phyloP scores from a whole-genome alignment of 331 rosid species.

The Telfairia occidentalis region DNA sequence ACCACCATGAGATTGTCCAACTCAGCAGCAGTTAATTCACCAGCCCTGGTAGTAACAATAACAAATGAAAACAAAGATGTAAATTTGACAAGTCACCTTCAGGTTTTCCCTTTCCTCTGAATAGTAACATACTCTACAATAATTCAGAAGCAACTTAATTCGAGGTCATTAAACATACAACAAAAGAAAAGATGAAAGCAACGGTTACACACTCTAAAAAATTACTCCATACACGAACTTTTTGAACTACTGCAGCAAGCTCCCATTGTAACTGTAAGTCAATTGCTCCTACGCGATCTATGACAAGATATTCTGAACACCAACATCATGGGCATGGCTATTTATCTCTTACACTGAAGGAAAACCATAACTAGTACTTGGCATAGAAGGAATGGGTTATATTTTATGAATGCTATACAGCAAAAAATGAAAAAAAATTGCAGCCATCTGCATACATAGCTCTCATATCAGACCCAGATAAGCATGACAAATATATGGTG shows the following conservation, averaged over 20 bases:
- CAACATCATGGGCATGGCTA: background rate
- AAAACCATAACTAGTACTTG: background rate
- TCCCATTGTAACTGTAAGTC: background rate
- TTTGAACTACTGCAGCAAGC: background rate
- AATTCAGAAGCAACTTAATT: background rate
- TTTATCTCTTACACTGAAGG: background rate
- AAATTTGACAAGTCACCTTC: background rate
- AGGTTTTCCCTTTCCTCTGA: background rate
- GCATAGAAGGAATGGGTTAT: too few relatives aligned
- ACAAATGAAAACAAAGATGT: background rate
- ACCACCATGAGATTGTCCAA: conserved; percentile 57
- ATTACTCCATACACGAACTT: background rate
- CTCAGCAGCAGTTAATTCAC: conserved; percentile 57
- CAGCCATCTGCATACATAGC: background rate
- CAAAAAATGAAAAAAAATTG: background rate
- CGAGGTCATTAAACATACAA: background rate
- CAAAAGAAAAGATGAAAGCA: background rate
- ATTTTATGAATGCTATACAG: too few relatives aligned
- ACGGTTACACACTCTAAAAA: background rate
- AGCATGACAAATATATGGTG: background rate
- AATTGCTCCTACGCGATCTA: background rate
- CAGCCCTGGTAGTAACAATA: conserved; percentile 37
- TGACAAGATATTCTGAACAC: background rate
- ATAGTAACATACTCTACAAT: background rate
- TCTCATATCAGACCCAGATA: background rate